Base-by-base conservation (phyloP, 768 basidiomycete genomes). In the Lactarius akahatsu region DNA sequence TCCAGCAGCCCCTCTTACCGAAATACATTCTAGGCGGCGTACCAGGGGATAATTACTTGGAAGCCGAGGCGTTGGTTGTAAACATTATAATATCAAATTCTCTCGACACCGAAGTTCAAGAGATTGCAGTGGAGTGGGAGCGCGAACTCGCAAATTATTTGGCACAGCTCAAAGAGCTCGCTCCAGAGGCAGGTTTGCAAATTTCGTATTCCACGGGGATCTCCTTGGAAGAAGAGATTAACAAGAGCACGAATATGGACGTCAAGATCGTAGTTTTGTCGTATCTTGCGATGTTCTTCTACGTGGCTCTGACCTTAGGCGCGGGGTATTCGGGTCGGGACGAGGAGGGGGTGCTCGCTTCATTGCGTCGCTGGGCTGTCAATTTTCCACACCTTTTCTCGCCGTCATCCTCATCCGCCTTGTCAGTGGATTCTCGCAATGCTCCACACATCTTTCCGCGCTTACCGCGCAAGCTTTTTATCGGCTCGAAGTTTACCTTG, bases 281-380 rank as follows among this genome's bases (percentile, higher is more conserved):
- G 0, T 99, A 99, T 76, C 79, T 98, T 59, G 91, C 95, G 65
- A 98, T 98, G 97, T 98, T 98, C 79, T 81, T 97, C 76, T 99
- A 99, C 73, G 86, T 98, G 62, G 90, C 95, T 0, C 77, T 98
- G 68, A 91, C 93, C 2, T 81, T 99, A 34, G 97, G 97, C 13
- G 87, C 81, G 61, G 83, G 85, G 2, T 74, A 84, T 56, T 74
- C 79, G 10, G 77, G 79, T 43, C 79, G 73, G 50, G 78, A 82
- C 26, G 89, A 87, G 64, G 87, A 89, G 50, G 82, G 89, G 13
- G 73, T 89, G 0, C 50, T 81, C 36, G 73, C 81, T 2, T 87
- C 87, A 20, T 73, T 91, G 3, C 74, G 75, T 2, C 79, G 80
- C 56, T 92, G 91, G 90, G 85, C 77, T 16, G 78, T 76, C 64